phyloP scores from a whole-genome alignment of 257 asterid genomes.

The Ehretia macrophylla region DNA sequence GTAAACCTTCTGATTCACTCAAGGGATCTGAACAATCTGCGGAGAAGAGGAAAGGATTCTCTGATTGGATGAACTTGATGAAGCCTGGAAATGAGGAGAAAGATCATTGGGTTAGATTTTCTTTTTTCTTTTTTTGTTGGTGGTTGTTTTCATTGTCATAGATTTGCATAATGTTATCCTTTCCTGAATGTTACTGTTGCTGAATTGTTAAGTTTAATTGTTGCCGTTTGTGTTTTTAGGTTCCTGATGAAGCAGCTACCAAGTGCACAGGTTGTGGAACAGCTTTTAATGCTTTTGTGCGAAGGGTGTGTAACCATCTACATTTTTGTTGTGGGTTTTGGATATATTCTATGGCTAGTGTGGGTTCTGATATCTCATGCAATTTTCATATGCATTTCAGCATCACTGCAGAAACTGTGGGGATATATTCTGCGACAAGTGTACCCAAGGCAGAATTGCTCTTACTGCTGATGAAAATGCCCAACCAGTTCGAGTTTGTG shows the following conservation, averaged over 20 bases:
- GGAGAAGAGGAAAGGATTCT: slow-evolving; percentile 67
- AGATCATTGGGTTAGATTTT: slow-evolving; percentile 82
- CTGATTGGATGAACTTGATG: slow-evolving; percentile 74
- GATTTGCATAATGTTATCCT: background rate
- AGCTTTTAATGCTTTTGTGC: slow-evolving; percentile 68
- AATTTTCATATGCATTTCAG: slow-evolving; percentile 34
- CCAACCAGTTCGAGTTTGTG: slow-evolving; percentile 92
- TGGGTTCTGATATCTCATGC: slow-evolving; percentile 10
- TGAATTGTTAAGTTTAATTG: slow-evolving; percentile 1
- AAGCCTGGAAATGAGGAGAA: slow-evolving; percentile 76
- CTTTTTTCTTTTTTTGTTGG: background rate
- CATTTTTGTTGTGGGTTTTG: background rate
- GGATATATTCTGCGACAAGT: slow-evolving; percentile 91
- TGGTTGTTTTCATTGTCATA: background rate
- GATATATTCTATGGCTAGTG: background rate
- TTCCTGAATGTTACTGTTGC: background rate
- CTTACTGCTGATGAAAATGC: slow-evolving; percentile 80
- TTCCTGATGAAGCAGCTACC: slow-evolving; percentile 82
- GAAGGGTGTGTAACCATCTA: slow-evolving; percentile 54
- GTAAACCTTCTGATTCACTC: slow-evolving; percentile 34
- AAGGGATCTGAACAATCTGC: slow-evolving; percentile 63
- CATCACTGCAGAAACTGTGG: slow-evolving; percentile 96
- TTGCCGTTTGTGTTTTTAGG: slow-evolving; percentile 34
- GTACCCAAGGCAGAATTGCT: slow-evolving; percentile 90
- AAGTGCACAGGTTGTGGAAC: slow-evolving; percentile 64